Evolutionary conservation across 371 early-diverging fungal species (phyloP), one percentile per base, ranked within the genome.

Genomic region (Vairimorpha apis): DNA sequence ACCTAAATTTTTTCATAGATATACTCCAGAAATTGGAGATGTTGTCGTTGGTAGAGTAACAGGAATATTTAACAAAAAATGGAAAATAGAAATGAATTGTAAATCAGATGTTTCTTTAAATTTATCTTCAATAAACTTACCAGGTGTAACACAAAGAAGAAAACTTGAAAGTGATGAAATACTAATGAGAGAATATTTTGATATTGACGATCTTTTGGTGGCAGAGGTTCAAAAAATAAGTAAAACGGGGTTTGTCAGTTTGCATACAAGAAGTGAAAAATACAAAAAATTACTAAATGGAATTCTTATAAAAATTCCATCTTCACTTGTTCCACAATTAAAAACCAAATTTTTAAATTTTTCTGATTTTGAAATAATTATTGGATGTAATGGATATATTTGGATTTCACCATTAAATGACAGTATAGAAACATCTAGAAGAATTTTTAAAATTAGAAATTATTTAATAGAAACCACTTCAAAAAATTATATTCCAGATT

Each of bases 121-220:
- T 63, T 85, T 98, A 62, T 91, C 93, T 41, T 89, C 95, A 0
- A 89, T 98, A 73, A 93, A 91, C 82, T 83, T 98, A 53, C 95
- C 95, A 1, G 97, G 96, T 35, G 94, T 93, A 23, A 89, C 93
- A 30, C 94, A 93, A 84, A 85, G 97, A 74, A 87, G 97, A 81
- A 94, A 95, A 86, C 89, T 89, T 44, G 99, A 95, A 81, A 87
- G 89, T 0, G 97, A 99, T 84, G 97, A 97, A 81, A 87, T 97
- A 67, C 91, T 91, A 79, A 99, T 99, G 96, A 87, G 93, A 62
- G 86, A 86, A 29, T 94, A 91, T 79, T 93, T 95, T 83, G 84
- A 89, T 43, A 93, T 95, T 67, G 94, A 94, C 4, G 95, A 97
- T 85, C 76, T 95, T 64, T 81, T 98, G 13, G 91, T 92, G 81